Evolutionary conservation across 192 early-diverging fungal species (phyloP).

Genomic region (Dispira simplex): DNA sequence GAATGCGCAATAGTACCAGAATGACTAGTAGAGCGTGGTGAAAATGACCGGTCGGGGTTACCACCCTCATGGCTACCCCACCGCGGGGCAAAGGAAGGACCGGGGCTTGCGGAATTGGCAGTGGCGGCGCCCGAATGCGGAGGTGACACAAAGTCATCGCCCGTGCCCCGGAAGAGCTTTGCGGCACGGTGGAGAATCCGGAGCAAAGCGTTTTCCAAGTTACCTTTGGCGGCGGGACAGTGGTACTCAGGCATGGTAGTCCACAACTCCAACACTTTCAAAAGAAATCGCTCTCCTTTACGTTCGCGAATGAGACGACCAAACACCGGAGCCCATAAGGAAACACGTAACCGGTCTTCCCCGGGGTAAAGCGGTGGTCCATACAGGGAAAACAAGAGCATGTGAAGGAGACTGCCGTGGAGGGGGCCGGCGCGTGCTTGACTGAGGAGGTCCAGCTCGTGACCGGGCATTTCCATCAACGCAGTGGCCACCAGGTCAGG

Average conservation of each 20-base stretch:
- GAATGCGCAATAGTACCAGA: background rate
- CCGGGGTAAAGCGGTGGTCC: background rate
- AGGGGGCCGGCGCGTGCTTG: constrained; percentile 4
- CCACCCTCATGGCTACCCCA: too few relatives aligned
- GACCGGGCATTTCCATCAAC: constrained; percentile 5
- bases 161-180: background rate
- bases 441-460: constrained; percentile 4
- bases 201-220: background rate
- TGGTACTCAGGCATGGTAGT: background rate
- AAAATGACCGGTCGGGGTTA: background rate
- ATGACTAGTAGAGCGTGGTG: background rate
- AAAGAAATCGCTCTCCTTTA: constrained; percentile 4
- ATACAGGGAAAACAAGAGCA: constrained; percentile 2
- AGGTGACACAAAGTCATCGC: too few relatives aligned
- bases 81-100: too few relatives aligned
- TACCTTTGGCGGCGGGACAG: background rate
- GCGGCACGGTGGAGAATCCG: constrained; percentile 6
- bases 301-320: background rate
- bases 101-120: too few relatives aligned
- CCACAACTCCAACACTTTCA: constrained; percentile 9
- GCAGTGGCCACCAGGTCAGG: background rate
- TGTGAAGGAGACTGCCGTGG: constrained; percentile 5
- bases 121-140: background rate
- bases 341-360: background rate
- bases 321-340: background rate